These are phyloP conservation scores for Debaryomyces sp. DNA, from an alignment of 1,139 yeast species.

Conservation along the genomic window DNA sequence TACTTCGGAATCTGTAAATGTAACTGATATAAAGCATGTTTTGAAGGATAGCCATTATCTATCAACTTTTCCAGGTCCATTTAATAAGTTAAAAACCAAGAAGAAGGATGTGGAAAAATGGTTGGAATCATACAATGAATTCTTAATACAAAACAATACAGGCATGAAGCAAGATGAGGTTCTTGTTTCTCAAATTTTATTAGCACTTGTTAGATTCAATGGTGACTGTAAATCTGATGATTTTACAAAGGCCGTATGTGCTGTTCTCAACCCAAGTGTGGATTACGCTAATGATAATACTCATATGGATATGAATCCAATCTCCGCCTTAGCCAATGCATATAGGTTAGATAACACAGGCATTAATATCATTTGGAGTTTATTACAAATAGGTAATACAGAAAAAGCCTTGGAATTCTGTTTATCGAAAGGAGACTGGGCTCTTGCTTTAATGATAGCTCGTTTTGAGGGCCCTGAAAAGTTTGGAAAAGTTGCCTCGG, in stretches of 20 bases:
- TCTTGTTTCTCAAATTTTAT: constrained; percentile 33
- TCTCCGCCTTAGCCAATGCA: constrained; percentile 32
- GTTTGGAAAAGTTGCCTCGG: constrained; percentile 60
- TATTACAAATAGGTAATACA: constrained; percentile 64
- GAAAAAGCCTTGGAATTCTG: constrained; percentile 68
- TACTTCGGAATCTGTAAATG: constrained; percentile 17
- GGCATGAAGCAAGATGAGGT: constrained; percentile 24
- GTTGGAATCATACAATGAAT: constrained; percentile 37
- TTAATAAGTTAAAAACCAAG: constrained; percentile 55
- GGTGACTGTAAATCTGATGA: constrained; percentile 33
- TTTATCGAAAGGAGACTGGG: constrained; percentile 70
- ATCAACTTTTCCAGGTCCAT: constrained; percentile 63
- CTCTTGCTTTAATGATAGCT: constrained; percentile 74
- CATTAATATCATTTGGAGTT: constrained; percentile 33
- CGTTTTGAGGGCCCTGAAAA: constrained; percentile 63
- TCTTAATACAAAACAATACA: constrained; percentile 9
- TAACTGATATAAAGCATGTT: constrained; percentile 20
- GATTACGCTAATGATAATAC: constrained; percentile 23
- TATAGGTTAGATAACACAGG: constrained; percentile 41
- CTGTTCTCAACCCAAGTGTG: constrained; percentile 37
- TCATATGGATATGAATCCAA: constrained; percentile 15
- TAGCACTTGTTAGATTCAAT: constrained; percentile 28
- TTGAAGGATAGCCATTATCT: constrained; percentile 24
- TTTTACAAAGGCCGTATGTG: constrained; percentile 29
- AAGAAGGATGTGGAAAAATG: constrained; percentile 69